Percentiles rank a stretch among this genome's conserved stretches.
Conservation (phyloP, 495 filamentous ascomycete species). For the Bathelium albidoporum region DNA sequence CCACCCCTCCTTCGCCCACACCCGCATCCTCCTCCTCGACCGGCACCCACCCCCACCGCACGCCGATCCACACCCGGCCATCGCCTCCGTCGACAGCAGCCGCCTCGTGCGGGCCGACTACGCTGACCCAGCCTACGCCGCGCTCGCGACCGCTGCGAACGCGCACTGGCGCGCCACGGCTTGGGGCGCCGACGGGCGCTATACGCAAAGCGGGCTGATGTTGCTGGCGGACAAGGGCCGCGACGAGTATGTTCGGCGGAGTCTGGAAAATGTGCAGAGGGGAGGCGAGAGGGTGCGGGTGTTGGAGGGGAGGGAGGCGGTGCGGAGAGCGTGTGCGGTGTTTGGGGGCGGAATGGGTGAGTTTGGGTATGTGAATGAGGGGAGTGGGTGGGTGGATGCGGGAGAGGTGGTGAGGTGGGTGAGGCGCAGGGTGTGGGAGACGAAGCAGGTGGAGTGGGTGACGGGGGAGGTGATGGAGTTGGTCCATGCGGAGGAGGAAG, state of each 20-base stretch:
- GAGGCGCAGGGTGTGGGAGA: slow-evolving; percentile 40
- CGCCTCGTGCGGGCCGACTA: slow-evolving; percentile 66
- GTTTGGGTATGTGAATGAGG: slow-evolving; percentile 73
- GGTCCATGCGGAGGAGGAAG: slow-evolving; percentile 20
- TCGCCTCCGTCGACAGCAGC: slow-evolving; percentile 26
- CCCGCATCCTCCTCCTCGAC: slow-evolving; percentile 25
- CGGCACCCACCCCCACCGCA: too few relatives aligned
- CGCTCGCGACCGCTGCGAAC: slow-evolving; percentile 57
- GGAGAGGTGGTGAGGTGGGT: slow-evolving; percentile 58
- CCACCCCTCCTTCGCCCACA: slow-evolving; percentile 15
- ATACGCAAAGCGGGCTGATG: slow-evolving; percentile 65
- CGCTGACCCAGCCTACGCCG: slow-evolving; percentile 57
- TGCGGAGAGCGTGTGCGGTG: slow-evolving; percentile 10
- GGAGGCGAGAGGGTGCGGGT: slow-evolving; percentile 31
- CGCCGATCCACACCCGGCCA: slow-evolving; percentile 25
- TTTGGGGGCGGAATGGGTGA: slow-evolving; percentile 44
- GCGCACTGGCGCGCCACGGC: slow-evolving; percentile 54
- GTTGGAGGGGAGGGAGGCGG: slow-evolving; percentile 8
- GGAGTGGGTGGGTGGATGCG: slow-evolving; percentile 78
- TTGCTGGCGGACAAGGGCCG: slow-evolving; percentile 46
- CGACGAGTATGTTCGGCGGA: slow-evolving; percentile 50
- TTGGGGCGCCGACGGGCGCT: slow-evolving; percentile 55
- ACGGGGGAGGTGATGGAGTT: slow-evolving; percentile 52
- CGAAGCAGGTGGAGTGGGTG: slow-evolving; percentile 52
- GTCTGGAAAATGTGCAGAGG: slow-evolving; percentile 51